These are phyloP conservation scores for Aspergillus brasiliensis DNA, from an alignment of 2,329 filamentous ascomycete species.

Conservation along the genomic window DNA sequence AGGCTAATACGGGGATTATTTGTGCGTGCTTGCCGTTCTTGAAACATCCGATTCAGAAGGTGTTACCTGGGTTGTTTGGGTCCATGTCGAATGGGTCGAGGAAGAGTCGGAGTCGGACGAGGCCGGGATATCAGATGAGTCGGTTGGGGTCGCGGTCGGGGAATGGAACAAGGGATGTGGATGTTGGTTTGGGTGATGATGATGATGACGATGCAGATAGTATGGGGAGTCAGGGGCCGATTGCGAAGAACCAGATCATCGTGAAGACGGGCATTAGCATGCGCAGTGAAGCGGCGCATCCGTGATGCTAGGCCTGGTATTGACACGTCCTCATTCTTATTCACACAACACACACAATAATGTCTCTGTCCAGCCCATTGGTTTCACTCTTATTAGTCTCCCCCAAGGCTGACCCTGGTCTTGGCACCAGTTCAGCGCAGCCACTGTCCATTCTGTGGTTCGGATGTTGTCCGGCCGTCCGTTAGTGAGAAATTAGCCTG, in stretches of 20 bases:
- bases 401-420: too few species aligned
- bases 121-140: conserved; percentile 8
- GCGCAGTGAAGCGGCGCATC: conserved; percentile 2
- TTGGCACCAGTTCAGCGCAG: too few species aligned
- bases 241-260: conserved; percentile 10
- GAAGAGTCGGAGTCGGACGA: neutral
- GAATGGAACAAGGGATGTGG: neutral
- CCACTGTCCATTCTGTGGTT: too few species aligned
- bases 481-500: too few species aligned
- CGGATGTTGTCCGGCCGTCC: too few species aligned
- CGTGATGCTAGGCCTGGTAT: neutral
- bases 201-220: conserved; percentile 3
- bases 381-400: too few species aligned
- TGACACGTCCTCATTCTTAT: neutral
- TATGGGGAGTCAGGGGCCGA: conserved; percentile 3
- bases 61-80: conserved; percentile 1
- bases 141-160: neutral
- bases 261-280: conserved; percentile 9
- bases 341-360: too few species aligned
- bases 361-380: too few species aligned
- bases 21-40: conserved; percentile 12
- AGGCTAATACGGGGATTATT: conserved; percentile 13
- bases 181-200: neutral
- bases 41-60: conserved; percentile 5
- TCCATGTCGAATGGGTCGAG: neutral